Percentiles rank a stretch among this genome's conserved stretches.
Evolutionary conservation across 2,329 filamentous ascomycete genomes (phyloP).

Genomic region (Parascedosporium putredinis): DNA sequence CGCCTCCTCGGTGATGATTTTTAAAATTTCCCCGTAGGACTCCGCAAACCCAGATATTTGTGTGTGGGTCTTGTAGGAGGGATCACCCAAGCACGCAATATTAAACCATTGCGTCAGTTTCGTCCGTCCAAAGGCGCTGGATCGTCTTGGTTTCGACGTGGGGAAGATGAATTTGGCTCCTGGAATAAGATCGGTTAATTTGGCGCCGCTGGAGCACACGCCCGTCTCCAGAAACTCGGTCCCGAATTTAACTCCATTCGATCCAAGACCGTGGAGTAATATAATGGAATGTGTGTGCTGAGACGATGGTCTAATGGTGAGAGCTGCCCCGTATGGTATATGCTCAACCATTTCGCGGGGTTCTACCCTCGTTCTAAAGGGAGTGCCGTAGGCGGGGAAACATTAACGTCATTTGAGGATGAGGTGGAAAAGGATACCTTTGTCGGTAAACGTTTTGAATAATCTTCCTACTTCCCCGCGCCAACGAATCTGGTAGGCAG

Average conservation of each 20-base stretch:
- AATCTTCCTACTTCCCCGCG: too few species aligned
- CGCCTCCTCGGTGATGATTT: conserved; percentile 24
- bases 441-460: too few species aligned
- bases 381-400: too few species aligned
- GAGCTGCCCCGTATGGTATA: too few species aligned
- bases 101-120: conserved; percentile 43
- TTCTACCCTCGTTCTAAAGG: too few species aligned
- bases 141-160: conserved; percentile 32
- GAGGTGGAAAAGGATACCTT: too few species aligned
- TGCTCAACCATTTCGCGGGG: too few species aligned
- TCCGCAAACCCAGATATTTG: conserved; percentile 34
- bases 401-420: too few species aligned
- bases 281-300: conserved; percentile 19
- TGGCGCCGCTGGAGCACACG: conserved; percentile 14
- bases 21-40: conserved; percentile 24
- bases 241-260: conserved; percentile 22
- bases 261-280: conserved; percentile 21
- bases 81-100: conserved; percentile 29
- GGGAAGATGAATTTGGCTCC: conserved; percentile 40
- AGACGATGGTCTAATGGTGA: conserved; percentile 14
- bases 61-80: conserved; percentile 26
- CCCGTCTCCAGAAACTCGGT: conserved; percentile 21
- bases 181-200: conserved; percentile 23
- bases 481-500: too few species aligned
- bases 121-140: conserved; percentile 29